These are phyloP conservation scores for Phalaenopsis equestris DNA, from an alignment of 106 monocot genomes.

Conservation along the genomic window DNA sequence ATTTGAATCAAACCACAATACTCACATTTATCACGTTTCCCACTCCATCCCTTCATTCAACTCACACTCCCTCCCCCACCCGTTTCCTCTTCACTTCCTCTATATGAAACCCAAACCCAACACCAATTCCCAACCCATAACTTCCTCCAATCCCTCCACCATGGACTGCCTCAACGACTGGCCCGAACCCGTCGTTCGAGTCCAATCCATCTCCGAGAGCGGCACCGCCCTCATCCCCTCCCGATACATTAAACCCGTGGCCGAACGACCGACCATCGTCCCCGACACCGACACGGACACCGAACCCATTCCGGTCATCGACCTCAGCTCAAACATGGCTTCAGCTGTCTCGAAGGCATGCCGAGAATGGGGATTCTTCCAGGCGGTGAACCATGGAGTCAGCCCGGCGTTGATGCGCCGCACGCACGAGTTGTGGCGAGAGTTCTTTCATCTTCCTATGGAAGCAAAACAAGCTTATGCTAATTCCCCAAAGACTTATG, in stretches of 20 bases:
- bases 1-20: background rate
- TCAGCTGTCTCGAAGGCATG: constrained; percentile 20
- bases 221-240: constrained; percentile 22
- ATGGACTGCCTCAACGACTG: constrained; percentile 20
- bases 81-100: background rate
- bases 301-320: constrained; percentile 10
- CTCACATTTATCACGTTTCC: background rate
- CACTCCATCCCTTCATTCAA: background rate
- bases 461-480: constrained; percentile 24
- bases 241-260: constrained; percentile 32
- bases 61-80: background rate
- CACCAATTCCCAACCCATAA: background rate
- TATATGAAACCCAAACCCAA: no score
- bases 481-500: constrained; percentile 20
- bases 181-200: constrained; percentile 24
- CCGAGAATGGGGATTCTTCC: constrained; percentile 33
- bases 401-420: constrained; percentile 9
- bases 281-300: background rate
- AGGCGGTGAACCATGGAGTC: constrained; percentile 37
- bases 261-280: constrained; percentile 3
- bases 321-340: constrained; percentile 10
- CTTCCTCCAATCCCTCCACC: background rate
- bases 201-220: constrained; percentile 24
- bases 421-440: constrained; percentile 18
- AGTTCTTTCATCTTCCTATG: constrained; percentile 30